phyloP scores from a whole-genome alignment of 2,329 filamentous ascomycete species.

The Fusarium burgessii region DNA sequence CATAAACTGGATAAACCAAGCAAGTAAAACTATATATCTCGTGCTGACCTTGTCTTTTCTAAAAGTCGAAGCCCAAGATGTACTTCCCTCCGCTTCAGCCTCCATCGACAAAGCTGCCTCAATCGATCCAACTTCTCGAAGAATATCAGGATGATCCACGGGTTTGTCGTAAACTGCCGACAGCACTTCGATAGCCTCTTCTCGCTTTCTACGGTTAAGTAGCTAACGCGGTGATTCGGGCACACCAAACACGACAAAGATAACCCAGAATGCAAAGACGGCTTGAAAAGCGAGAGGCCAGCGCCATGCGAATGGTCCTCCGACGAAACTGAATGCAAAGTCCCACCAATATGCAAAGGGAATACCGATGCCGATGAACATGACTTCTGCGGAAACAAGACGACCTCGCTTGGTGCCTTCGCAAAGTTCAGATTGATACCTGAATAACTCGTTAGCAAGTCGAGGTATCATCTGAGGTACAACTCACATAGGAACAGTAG shows the following conservation, averaged over 20 bases:
- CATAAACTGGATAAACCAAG: constrained; percentile 40
- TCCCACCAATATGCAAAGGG: constrained; percentile 58
- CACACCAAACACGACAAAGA: constrained; percentile 52
- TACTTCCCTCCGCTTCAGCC: constrained; percentile 42
- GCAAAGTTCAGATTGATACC: constrained; percentile 55
- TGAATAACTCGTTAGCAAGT: not conserved
- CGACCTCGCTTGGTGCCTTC: constrained; percentile 58
- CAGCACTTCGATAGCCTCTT: constrained; percentile 53
- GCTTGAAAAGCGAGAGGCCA: constrained; percentile 49
- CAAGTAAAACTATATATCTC: constrained; percentile 27
- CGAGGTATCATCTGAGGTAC: rapidly evolving
- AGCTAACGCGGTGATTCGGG: constrained; percentile 58
- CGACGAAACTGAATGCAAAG: constrained; percentile 50
- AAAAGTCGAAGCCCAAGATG: constrained; percentile 54
- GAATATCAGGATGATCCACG: constrained; percentile 47
- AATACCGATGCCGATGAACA: constrained; percentile 55
- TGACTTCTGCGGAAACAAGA: constrained; percentile 61
- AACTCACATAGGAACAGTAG: constrained; percentile 53
- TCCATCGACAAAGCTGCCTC: constrained; percentile 57
- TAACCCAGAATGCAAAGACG: constrained; percentile 50
- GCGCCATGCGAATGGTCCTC: constrained; percentile 43
- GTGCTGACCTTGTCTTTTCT: constrained; percentile 37
- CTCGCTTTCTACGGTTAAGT: constrained; percentile 51
- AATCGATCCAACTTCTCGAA: constrained; percentile 53
- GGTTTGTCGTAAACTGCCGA: constrained; percentile 56